Evolutionary conservation across 2,329 filamentous ascomycete species (phyloP).

Genomic region (Aspergillus quadrilineatus): DNA sequence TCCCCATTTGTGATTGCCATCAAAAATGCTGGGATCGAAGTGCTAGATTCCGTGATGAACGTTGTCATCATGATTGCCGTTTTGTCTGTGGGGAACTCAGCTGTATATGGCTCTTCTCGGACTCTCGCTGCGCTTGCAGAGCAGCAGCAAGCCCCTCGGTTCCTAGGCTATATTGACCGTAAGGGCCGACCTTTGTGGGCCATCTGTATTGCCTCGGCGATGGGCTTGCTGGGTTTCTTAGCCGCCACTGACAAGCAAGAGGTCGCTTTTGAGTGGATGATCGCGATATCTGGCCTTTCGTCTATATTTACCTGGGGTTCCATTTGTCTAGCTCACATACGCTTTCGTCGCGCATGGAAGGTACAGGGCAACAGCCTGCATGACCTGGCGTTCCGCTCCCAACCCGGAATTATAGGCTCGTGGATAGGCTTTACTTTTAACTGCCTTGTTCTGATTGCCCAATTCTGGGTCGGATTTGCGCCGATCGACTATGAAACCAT

Average conservation of each 20-base stretch:
- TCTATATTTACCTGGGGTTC: constrained; percentile 77
- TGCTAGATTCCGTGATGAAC: constrained; percentile 87
- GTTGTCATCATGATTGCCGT: constrained; percentile 90
- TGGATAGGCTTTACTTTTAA: constrained; percentile 79
- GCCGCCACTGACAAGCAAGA: constrained; percentile 62
- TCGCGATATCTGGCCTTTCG: constrained; percentile 69
- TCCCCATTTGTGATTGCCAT: constrained; percentile 96
- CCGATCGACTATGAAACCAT: constrained; percentile 61
- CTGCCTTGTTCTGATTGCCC: constrained; percentile 70
- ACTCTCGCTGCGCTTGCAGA: constrained; percentile 88
- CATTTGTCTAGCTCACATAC: constrained; percentile 88
- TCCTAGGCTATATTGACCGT: constrained; percentile 79
- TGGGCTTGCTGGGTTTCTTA: constrained; percentile 77
- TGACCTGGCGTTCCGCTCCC: constrained; percentile 78
- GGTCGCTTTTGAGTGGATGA: constrained; percentile 74
- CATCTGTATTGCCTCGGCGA: constrained; percentile 63
- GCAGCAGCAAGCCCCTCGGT: constrained; percentile 74
- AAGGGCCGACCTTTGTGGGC: constrained; percentile 75
- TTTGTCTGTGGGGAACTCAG: constrained; percentile 85
- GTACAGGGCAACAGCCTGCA: constrained; percentile 66
- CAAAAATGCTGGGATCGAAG: constrained; percentile 74
- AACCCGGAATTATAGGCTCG: constrained; percentile 75
- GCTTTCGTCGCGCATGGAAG: constrained; percentile 81
- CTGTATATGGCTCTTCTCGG: constrained; percentile 86
- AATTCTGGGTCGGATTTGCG: constrained; percentile 85